Evolutionary conservation across 192 early-diverging fungal species (phyloP).

Genomic region (Backusella psychrophila): DNA sequence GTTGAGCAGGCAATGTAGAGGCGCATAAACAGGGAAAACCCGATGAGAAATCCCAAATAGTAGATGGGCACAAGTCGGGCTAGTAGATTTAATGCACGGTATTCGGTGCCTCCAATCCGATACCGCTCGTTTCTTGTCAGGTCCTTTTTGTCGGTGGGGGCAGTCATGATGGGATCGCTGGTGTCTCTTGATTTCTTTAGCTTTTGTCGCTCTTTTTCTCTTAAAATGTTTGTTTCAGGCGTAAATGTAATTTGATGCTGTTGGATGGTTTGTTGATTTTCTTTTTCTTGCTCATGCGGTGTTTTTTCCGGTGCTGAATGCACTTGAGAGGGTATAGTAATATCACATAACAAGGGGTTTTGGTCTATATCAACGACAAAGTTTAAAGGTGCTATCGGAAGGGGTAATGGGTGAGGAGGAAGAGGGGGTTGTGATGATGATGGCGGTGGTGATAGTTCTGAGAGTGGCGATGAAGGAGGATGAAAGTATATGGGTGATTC

Average conservation of each 20-base stretch:
- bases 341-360: neutral
- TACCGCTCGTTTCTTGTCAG: slow-evolving; percentile 28
- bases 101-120: slow-evolving; percentile 32
- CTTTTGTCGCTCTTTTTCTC: neutral
- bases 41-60: slow-evolving; percentile 18
- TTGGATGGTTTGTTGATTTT: neutral
- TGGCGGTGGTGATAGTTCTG: too few species aligned
- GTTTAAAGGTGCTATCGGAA: neutral
- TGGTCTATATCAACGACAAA: neutral
- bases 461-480: neutral
- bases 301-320: neutral
- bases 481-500: neutral
- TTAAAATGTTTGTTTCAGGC: slow-evolving; percentile 4
- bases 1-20: slow-evolving; percentile 23
- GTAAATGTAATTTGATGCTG: slow-evolving; percentile 5
- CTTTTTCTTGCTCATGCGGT: neutral
- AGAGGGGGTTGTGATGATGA: neutral
- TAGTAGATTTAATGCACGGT: slow-evolving; percentile 25
- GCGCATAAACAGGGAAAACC: slow-evolving; percentile 11
- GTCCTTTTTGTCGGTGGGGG: slow-evolving; percentile 11
- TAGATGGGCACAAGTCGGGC: slow-evolving; percentile 22
- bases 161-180: neutral
- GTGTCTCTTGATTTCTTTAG: neutral
- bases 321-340: neutral
- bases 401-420: neutral